Evolutionary conservation across 2,329 filamentous ascomycete genomes (phyloP).

Genomic region (Arthrobotrys musiformis): DNA sequence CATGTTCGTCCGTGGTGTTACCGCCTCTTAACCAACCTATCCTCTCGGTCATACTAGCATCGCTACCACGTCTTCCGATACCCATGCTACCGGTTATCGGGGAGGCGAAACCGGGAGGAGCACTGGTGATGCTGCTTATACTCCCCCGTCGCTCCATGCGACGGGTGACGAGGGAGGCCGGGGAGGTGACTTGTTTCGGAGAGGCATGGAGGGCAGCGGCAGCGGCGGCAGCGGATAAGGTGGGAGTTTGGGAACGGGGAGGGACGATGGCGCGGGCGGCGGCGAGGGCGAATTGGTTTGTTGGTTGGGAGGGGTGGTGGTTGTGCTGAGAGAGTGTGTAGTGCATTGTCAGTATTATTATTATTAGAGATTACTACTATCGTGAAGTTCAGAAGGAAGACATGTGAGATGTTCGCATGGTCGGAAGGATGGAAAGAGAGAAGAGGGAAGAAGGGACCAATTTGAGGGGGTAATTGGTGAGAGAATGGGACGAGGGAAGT

Average conservation of each 20-base stretch:
- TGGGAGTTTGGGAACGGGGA: constrained; percentile 43
- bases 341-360: constrained; percentile 32
- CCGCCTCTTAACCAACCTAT: constrained; percentile 49
- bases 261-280: constrained; percentile 46
- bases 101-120: constrained; percentile 14
- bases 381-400: background rate
- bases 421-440: background rate
- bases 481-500: background rate
- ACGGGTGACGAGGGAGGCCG: constrained; percentile 44
- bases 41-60: constrained; percentile 51
- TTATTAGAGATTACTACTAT: constrained; percentile 9
- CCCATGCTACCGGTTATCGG: constrained; percentile 7
- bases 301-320: constrained; percentile 25
- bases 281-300: constrained; percentile 55
- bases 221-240: constrained; percentile 46
- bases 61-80: constrained; percentile 35
- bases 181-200: constrained; percentile 52
- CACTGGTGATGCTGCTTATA: constrained; percentile 37
- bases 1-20: constrained; percentile 15
- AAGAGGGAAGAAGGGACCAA: background rate
- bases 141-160: constrained; percentile 53
- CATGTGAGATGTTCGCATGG: constrained; percentile 24
- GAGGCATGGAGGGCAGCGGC: constrained; percentile 54
- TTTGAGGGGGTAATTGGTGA: background rate
- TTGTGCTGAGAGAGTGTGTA: constrained; percentile 37